Percentiles rank a stretch among this genome's conserved stretches.
Evolutionary conservation across 495 filamentous ascomycete species (phyloP).

Genomic region (Bathelium albidoporum): DNA sequence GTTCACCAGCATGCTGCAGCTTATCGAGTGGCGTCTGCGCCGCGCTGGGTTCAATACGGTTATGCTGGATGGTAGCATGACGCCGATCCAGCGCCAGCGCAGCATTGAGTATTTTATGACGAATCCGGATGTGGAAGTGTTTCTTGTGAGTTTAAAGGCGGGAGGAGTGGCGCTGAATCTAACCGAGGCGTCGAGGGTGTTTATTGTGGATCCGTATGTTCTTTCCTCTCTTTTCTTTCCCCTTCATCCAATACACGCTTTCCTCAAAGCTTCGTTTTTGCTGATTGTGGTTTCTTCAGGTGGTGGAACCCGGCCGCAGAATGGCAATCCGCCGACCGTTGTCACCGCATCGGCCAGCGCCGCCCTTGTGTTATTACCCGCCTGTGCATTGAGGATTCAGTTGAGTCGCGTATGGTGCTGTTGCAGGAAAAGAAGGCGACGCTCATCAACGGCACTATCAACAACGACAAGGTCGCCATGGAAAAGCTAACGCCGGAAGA

Average conservation of each 20-base stretch:
- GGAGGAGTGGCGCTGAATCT: slow-evolving; percentile 92
- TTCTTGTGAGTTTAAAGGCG: slow-evolving; percentile 88
- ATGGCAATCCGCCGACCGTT: slow-evolving; percentile 94
- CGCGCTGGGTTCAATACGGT: slow-evolving; percentile 94
- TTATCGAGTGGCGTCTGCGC: slow-evolving; percentile 89
- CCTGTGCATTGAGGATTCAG: slow-evolving; percentile 88
- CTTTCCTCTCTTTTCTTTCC: too few species aligned
- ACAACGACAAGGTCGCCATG: slow-evolving; percentile 77
- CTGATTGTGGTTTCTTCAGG: too few species aligned
- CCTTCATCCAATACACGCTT: too few species aligned
- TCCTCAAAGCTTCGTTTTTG: too few species aligned
- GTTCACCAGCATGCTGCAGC: slow-evolving; percentile 62
- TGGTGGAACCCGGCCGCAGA: slow-evolving; percentile 98
- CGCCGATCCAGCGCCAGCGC: slow-evolving; percentile 77
- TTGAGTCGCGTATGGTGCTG: slow-evolving; percentile 87
- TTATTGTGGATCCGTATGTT: slow-evolving; percentile 87
- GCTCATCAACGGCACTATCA: slow-evolving; percentile 92
- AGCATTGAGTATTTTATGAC: slow-evolving; percentile 94
- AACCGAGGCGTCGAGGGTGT: slow-evolving; percentile 86
- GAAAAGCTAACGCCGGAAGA: slow-evolving; percentile 83
- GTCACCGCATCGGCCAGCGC: slow-evolving; percentile 91
- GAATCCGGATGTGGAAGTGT: slow-evolving; percentile 82
- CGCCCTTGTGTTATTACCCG: slow-evolving; percentile 90
- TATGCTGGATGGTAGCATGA: slow-evolving; percentile 95
- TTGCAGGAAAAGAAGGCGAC: slow-evolving; percentile 96